phyloP scores from a whole-genome alignment of 805 yeast species.

The Groenewaldozyma tartarivorans region DNA sequence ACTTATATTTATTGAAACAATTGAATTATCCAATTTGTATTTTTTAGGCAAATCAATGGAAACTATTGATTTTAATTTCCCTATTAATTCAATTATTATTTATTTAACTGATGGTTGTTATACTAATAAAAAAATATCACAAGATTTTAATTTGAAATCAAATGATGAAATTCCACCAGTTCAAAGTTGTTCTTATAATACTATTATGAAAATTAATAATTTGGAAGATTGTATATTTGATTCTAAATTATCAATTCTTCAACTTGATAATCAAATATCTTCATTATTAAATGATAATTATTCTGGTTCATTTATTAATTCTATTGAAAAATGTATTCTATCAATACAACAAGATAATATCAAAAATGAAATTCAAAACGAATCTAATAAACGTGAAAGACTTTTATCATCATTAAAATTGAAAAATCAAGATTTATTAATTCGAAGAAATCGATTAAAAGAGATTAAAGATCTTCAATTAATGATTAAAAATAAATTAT shows the following conservation, averaged over 20 bases:
- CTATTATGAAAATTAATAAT: constrained; percentile 22
- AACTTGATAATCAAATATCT: constrained; percentile 14
- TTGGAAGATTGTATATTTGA: constrained; percentile 24
- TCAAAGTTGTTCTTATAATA: constrained; percentile 20
- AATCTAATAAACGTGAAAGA: constrained; percentile 2
- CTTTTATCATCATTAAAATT: constrained; percentile 7
- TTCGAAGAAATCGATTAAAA: constrained; percentile 6
- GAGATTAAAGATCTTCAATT: neutral
- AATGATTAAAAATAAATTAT: neutral
- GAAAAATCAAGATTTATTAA: constrained; percentile 8
- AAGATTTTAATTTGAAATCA: neutral
- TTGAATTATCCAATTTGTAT: constrained; percentile 10
- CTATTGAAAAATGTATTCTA: constrained; percentile 6
- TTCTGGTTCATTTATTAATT: neutral
- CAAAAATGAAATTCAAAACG: neutral
- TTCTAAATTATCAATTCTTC: constrained; percentile 16
- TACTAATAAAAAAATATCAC: neutral
- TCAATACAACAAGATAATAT: constrained; percentile 2
- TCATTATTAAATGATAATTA: constrained; percentile 7
- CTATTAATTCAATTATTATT: constrained; percentile 13
- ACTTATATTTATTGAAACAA: constrained; percentile 3
- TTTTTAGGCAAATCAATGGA: constrained; percentile 16
- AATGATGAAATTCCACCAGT: constrained; percentile 1
- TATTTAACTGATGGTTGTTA: constrained; percentile 18
- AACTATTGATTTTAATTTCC: constrained; percentile 9